These are phyloP conservation scores for Pseudogymnoascus sp. DNA, from an alignment of 2,329 filamentous ascomycete species.

Conservation along the genomic window DNA sequence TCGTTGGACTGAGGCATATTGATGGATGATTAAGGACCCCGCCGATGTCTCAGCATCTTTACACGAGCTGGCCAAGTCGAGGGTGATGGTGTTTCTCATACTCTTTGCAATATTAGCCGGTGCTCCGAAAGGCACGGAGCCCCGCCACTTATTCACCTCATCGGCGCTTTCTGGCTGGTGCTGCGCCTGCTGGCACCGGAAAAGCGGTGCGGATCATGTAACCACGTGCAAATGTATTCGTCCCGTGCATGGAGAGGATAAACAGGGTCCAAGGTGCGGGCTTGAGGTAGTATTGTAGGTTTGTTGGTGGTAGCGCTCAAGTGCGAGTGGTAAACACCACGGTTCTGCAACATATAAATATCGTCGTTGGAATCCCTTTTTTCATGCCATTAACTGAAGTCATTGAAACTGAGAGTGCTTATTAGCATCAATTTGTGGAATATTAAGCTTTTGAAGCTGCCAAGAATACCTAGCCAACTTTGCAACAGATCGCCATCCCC, in stretches of 20 bases:
- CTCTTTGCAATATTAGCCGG: neutral
- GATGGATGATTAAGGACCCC: neutral
- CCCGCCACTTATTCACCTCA: neutral
- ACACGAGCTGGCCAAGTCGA: neutral
- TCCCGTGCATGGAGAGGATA: neutral
- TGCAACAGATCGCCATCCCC: conserved; percentile 3
- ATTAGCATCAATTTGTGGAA: neutral
- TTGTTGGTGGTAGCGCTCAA: neutral
- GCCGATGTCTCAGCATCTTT: neutral
- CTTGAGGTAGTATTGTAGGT: neutral
- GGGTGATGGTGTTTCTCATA: neutral
- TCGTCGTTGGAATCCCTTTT: neutral
- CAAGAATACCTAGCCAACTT: conserved; percentile 7
- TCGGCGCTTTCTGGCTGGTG: neutral
- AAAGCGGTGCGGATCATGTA: neutral
- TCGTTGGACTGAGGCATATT: neutral
- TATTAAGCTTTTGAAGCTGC: conserved; percentile 6
- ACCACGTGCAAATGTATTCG: neutral
- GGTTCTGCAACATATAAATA: neutral
- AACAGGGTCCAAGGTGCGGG: neutral
- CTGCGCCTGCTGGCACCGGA: neutral
- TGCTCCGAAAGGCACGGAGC: neutral
- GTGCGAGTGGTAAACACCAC: neutral
- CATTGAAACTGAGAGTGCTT: neutral
- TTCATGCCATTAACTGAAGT: neutral